Evolutionary conservation across 306 rosid species (phyloP), one percentile per base, ranked within the genome.

Genomic region (Corylus avellana): DNA sequence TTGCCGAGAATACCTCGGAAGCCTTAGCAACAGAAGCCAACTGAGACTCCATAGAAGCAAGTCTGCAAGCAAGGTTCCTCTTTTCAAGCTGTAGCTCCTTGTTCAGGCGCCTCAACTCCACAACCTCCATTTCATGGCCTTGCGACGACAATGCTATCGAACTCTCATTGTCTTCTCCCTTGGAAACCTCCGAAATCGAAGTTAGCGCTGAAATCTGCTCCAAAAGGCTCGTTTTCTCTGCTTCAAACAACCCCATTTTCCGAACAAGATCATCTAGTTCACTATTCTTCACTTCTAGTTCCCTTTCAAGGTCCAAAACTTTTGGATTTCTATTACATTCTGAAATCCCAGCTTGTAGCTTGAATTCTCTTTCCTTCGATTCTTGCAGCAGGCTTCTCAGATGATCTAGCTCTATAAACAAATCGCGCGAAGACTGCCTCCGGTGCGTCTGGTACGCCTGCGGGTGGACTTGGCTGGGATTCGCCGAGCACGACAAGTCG

Each of bases 31-130:
- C 77, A 78, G 90, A 87, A 78, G 93, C 83, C 72, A 88, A 67
- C 75, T 94, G 87, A 70, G 94, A 83, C 72, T 93, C 92, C 53
- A 87, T 72, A 56, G 97, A 83, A 71, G 98, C 75, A 56, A 94
- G 87, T 66, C 89, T 89, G 74, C 97, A 90, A 81, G 95, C 78
- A 73, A 91, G 95, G 71, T 84, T 91, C 76, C 98, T 87, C 88
- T 94, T 94, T 86, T 92, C 92, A 81, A 94, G 88, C 87, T 94
- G 98, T 16, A 94, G 88, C 87, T 94, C 98, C 89, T 91, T 94
- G 77, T 92, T 94, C 72, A 94, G 58, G 27, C 98, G 86, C 85
- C 97, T 91, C 89, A 94, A 78, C 77, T 94, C 97, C 27, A 94
- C 91, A 78, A 94, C 94, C 62, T 94, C 98, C 64, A 94, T 87